Evolutionary conservation across 2,329 filamentous ascomycete species (phyloP).

Genomic region (Fusarium virguliforme): DNA sequence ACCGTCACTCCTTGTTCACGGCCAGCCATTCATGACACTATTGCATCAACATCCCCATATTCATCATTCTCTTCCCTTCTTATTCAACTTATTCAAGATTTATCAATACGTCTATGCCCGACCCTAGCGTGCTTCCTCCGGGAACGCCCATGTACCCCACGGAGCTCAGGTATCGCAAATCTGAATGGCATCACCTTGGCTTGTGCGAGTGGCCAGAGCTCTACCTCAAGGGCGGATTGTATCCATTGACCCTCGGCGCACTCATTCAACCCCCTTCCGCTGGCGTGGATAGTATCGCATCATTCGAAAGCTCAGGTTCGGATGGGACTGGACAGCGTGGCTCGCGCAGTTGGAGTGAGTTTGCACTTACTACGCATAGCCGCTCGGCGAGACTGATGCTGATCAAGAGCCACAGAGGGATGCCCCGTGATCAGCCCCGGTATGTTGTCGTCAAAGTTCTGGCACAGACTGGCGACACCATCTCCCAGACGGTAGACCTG

Average conservation of each 20-base stretch:
- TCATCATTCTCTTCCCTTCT: background rate
- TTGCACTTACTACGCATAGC: background rate
- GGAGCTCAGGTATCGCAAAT: background rate
- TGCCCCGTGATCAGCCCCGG: background rate
- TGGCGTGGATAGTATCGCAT: background rate
- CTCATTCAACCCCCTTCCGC: background rate
- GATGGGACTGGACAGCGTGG: conserved; percentile 4
- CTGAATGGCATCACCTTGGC: background rate
- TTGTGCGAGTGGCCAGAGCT: conserved; percentile 1
- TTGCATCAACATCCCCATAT: background rate
- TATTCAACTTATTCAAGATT: background rate
- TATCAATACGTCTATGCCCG: background rate
- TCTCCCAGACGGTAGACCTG: background rate
- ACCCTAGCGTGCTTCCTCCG: background rate
- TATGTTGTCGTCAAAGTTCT: conserved; percentile 12
- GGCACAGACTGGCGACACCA: background rate
- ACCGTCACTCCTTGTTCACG: background rate
- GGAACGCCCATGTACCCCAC: background rate
- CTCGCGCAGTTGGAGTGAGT: conserved; percentile 6
- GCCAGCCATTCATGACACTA: background rate
- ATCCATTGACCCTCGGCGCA: background rate
- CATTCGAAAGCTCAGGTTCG: conserved; percentile 13
- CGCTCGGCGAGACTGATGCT: background rate
- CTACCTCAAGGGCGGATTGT: background rate
- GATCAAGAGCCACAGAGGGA: background rate